Evolutionary conservation across 208 protist genomes (phyloP).

Genomic region (Leishmania tropica): DNA sequence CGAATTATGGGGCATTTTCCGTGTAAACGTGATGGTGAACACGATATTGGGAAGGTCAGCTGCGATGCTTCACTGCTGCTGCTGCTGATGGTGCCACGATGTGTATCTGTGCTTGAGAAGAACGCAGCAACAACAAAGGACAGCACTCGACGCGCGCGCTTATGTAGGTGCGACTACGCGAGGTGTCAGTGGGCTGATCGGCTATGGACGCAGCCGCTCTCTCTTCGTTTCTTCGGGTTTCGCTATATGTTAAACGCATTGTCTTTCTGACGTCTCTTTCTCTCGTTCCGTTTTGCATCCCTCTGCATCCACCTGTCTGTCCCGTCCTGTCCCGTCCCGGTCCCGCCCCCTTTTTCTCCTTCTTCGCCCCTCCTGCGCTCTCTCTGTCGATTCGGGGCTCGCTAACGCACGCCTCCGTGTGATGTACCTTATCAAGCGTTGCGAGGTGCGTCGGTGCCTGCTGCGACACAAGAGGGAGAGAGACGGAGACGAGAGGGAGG

Average conservation of each 20-base stretch:
- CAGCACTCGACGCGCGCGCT: neutral
- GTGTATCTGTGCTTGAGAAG: neutral
- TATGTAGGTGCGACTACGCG: neutral
- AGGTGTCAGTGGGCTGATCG: neutral
- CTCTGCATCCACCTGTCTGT: neutral
- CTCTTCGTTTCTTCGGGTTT: neutral
- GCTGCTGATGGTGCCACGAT: neutral
- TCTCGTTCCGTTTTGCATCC: neutral
- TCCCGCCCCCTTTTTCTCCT: neutral
- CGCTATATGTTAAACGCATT: neutral
- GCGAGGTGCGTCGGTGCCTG: neutral
- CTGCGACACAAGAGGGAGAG: neutral
- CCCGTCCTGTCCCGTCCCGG: too few relatives aligned
- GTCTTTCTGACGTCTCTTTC: neutral
- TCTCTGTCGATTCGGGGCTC: neutral
- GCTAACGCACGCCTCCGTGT: neutral
- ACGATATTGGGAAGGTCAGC: neutral
- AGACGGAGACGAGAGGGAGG: neutral
- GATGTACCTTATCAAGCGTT: neutral
- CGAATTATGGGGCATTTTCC: constrained; percentile 87
- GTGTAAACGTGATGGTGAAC: constrained; percentile 42
- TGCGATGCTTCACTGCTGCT: neutral
- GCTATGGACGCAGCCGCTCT: neutral
- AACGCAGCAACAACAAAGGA: too few relatives aligned
- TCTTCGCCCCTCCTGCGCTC: neutral